Evolutionary conservation across 192 early-diverging fungal genomes (phyloP).

Genomic region (Umbelopsis isabellina): DNA sequence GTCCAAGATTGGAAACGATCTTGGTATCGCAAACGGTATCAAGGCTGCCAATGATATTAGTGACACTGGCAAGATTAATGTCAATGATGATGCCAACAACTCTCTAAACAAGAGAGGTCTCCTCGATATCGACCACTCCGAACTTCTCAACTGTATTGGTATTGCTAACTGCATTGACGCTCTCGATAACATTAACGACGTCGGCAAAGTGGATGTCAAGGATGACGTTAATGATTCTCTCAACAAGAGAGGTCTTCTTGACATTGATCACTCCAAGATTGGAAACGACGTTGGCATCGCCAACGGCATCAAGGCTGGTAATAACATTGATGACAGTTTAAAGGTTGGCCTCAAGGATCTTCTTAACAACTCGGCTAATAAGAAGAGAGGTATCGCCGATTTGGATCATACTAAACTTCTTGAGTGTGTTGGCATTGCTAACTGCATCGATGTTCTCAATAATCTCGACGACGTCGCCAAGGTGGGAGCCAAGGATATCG

Average conservation of each 20-base stretch:
- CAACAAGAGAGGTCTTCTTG: neutral
- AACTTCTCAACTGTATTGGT: neutral
- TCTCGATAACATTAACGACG: neutral
- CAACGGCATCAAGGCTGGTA: neutral
- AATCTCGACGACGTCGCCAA: neutral
- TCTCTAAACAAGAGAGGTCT: neutral
- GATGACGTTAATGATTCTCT: neutral
- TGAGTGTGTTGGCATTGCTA: neutral
- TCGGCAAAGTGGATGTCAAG: neutral
- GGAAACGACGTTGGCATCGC: neutral
- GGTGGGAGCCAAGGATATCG: neutral
- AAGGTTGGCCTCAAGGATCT: too few species aligned
- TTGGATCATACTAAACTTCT: neutral
- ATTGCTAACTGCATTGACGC: neutral
- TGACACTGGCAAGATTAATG: neutral
- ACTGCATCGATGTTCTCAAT: neutral
- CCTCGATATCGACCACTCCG: neutral
- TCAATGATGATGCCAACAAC: neutral
- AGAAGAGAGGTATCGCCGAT: neutral
- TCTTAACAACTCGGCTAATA: neutral
- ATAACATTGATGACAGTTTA: neutral
- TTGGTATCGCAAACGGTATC: neutral
- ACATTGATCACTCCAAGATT: neutral
- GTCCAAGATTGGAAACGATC: neutral
- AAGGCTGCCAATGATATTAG: neutral